phyloP scores from a whole-genome alignment of 2,329 filamentous ascomycete species.

The Chaetothyriales sp. region DNA sequence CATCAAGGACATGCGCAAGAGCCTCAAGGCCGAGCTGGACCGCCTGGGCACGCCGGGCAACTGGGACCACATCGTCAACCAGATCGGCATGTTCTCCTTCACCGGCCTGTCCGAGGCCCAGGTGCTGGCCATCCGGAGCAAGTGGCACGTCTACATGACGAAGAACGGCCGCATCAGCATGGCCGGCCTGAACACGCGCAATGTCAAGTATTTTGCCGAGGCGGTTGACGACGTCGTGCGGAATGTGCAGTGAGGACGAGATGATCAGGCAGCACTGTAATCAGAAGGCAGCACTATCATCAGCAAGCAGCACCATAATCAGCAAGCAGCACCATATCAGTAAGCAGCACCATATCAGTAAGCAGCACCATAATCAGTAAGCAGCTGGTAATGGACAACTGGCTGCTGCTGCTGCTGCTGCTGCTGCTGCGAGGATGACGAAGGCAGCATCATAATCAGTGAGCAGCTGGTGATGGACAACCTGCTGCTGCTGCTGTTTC shows the following conservation, averaged over 20 bases:
- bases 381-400: no score
- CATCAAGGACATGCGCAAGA: conserved; percentile 81
- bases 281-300: no score
- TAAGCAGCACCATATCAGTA: no score
- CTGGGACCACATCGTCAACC: conserved; percentile 95
- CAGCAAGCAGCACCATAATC: no score
- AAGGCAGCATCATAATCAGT: no score
- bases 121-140: conserved; percentile 32
- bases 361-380: no score
- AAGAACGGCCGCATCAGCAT: conserved; percentile 98
- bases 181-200: conserved; percentile 88
- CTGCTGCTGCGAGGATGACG: no score
- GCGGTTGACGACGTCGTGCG: conserved; percentile 72
- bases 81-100: conserved; percentile 99
- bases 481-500: no score
- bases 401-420: no score
- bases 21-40: conserved; percentile 67
- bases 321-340: no score
- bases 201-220: conserved; percentile 84
- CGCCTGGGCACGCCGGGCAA: conserved; percentile 70
- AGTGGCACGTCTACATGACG: conserved; percentile 48
- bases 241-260: conserved; percentile 6
- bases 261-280: no score
- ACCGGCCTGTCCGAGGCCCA: conserved; percentile 39
- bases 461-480: no score